These are phyloP conservation scores for Raphanus raphanistrum DNA, from an alignment of 345 rosid genomes.

Conservation along the genomic window DNA sequence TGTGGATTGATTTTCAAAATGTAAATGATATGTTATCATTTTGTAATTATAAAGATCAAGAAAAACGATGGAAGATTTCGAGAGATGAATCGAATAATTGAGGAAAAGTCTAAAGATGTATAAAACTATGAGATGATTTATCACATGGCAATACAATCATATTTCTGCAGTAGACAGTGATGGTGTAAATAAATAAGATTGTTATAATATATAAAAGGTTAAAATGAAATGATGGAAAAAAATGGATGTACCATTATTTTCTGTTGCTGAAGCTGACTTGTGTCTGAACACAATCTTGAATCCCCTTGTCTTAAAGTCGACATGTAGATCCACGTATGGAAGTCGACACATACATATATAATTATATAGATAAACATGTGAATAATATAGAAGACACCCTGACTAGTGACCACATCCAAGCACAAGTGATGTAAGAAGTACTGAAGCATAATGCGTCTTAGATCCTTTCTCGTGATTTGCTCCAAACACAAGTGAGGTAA, in stretches of 20 bases:
- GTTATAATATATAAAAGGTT: not conserved
- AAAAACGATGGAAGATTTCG: not conserved
- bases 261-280: constrained; percentile 29
- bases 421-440: not conserved
- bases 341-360: constrained; percentile 6
- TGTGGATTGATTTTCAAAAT: not conserved
- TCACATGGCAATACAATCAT: constrained; percentile 42
- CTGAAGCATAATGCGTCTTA: not conserved
- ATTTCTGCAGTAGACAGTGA: constrained; percentile 28
- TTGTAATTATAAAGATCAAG: not conserved
- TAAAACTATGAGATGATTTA: constrained; percentile 29
- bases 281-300: constrained; percentile 31
- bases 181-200: constrained; percentile 5
- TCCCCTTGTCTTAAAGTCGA: constrained; percentile 24
- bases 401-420: not conserved
- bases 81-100: constrained; percentile 25
- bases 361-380: not conserved
- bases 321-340: constrained; percentile 20
- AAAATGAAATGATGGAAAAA: constrained; percentile 1
- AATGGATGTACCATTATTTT: constrained; percentile 14
- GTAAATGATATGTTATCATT: not conserved
- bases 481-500: not conserved
- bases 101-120: constrained; percentile 34
- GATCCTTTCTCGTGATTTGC: not conserved
- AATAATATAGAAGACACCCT: not conserved